Conservation (phyloP, 2,329 filamentous ascomycete species). For the Periconia sp. region DNA sequence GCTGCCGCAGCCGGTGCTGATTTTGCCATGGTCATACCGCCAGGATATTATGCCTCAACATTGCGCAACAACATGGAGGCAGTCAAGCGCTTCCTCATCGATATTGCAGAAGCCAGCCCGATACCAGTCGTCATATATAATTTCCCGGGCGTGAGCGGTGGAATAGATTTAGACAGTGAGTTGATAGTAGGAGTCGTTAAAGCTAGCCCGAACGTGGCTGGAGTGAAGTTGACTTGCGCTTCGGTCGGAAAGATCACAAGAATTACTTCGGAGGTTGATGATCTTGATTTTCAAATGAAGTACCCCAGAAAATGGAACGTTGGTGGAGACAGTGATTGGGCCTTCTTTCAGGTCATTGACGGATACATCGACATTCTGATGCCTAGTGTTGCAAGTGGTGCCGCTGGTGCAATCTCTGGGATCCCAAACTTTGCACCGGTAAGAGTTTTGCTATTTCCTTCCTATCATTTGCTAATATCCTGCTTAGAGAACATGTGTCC, state of each 20-base stretch:
- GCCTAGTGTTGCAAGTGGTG: constrained; percentile 5
- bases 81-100: background rate
- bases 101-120: constrained; percentile 1
- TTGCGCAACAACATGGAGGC: background rate
- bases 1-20: background rate
- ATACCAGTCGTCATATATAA: background rate
- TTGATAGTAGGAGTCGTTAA: background rate
- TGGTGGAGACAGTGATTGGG: background rate
- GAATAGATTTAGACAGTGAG: constrained; percentile 1
- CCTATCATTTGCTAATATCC: background rate
- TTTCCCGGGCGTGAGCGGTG: background rate
- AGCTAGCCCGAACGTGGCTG: background rate
- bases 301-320: constrained; percentile 3
- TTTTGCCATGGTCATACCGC: constrained; percentile 1
- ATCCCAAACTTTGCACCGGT: constrained; percentile 3
- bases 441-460: background rate
- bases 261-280: constrained; percentile 1
- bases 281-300: background rate
- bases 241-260: constrained; percentile 4
- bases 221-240: constrained; percentile 1
- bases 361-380: constrained; percentile 9
- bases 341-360: constrained; percentile 5
- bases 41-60: background rate
- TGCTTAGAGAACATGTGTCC: background rate
- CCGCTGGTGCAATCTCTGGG: constrained; percentile 5